Base-by-base conservation (phyloP, 2,329 filamentous ascomycete species). In the Apiospora pterosperma region DNA sequence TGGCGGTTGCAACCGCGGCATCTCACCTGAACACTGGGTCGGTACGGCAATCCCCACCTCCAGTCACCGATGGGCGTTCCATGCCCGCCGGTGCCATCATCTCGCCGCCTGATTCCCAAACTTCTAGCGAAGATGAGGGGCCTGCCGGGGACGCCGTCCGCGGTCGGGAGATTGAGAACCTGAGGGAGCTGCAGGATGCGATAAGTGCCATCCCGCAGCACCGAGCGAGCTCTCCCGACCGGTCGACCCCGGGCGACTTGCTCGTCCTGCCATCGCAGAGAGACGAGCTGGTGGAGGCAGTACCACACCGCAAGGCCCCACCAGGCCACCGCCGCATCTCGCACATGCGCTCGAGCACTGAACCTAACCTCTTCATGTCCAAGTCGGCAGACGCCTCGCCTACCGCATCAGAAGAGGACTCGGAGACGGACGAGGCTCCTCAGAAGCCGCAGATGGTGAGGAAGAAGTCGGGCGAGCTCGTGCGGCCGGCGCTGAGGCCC, bases 391-490 rank as follows among this genome's bases (percentile, higher is more conserved):
- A 84, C 44, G 82, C 80, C 63, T 87, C 85, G 2, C 67, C 81
- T 36, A 80, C 80, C 2, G 78, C 75, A 10, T 88, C 87, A 0
- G 88, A 90, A 60, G 88, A 92, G 66, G 89, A 90, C 74, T 86
- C 78, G 69, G 90, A 84, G 76, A 70, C 70, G 73, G 79, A 88
- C 76, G 80, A 90, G 64, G 71, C 85, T 66, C 77, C 75, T 68
- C 83, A 81, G 71, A 96, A 96, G 79, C 93, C 94, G n/a, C 89
- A 89, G 63, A 96, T 98, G 88, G 89, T 99, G 12, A 90, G 96
- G 72, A 99, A 99, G 82, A 99, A 99, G 84, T 98, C 96, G 42
- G 96, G 96, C 38, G 96, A 99, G 79, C 85, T 99, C 39, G 96
- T 99, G 65, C 90, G 96, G 71, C 96, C 96, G 14, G 96, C 96